Evolutionary conservation across 2,329 filamentous ascomycete genomes (phyloP).

Genomic region (Aspergillus arachidicola): DNA sequence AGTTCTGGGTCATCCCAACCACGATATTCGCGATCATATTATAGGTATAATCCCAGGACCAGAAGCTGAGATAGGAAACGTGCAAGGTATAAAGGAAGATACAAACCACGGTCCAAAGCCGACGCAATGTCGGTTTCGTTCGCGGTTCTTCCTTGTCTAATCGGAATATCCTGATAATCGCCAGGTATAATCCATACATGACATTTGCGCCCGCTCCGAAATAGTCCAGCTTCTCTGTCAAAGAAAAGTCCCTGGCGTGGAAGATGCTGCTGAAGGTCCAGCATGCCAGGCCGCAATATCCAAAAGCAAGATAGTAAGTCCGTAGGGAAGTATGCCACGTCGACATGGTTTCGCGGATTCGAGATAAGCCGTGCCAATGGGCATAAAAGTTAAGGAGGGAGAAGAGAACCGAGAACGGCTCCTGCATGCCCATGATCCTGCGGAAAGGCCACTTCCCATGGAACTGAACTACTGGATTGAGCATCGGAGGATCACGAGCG

Average conservation of each 20-base stretch:
- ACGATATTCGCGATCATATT: slow-evolving; percentile 96
- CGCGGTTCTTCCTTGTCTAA: slow-evolving; percentile 64
- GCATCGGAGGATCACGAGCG: slow-evolving; percentile 63
- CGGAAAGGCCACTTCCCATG: slow-evolving; percentile 99
- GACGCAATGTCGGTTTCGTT: slow-evolving; percentile 58
- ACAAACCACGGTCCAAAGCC: slow-evolving; percentile 77
- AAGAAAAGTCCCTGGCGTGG: slow-evolving; percentile 80
- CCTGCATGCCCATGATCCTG: slow-evolving; percentile 88
- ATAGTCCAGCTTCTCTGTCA: slow-evolving; percentile 95
- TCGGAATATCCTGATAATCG: slow-evolving; percentile 78
- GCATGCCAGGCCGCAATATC: slow-evolving; percentile 76
- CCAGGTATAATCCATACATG: slow-evolving; percentile 87
- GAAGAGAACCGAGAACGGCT: slow-evolving; percentile 91
- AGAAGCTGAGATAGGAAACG: slow-evolving; percentile 79
- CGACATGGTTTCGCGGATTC: slow-evolving; percentile 71
- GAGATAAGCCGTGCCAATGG: slow-evolving; percentile 74
- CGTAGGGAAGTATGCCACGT: slow-evolving; percentile 69
- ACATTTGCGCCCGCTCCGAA: slow-evolving; percentile 89
- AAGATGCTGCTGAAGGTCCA: slow-evolving; percentile 93
- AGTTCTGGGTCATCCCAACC: slow-evolving; percentile 76
- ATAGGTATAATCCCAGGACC: slow-evolving; percentile 93
- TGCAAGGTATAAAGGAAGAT: slow-evolving; percentile 71
- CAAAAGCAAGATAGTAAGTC: slow-evolving; percentile 77
- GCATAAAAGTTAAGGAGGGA: slow-evolving; percentile 88
- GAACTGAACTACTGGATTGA: slow-evolving; percentile 78